phyloP scores from a whole-genome alignment of 257 asterid genomes.

The Coffea canephora region DNA sequence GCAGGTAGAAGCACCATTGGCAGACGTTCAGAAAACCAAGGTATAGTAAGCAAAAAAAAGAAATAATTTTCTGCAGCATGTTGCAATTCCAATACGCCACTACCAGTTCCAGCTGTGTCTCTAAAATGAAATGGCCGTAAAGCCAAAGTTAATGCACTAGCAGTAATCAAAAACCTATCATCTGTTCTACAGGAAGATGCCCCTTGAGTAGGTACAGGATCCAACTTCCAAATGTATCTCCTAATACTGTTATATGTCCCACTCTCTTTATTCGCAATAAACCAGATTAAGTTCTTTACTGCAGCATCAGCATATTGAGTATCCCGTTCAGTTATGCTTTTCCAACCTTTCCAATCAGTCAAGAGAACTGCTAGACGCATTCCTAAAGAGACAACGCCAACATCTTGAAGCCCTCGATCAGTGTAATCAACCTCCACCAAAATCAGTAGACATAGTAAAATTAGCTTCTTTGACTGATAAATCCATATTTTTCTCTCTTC shows the following conservation, averaged over 20 bases:
- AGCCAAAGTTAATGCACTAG: slow-evolving; percentile 84
- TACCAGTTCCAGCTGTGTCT: slow-evolving; percentile 37
- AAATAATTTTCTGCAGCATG: slow-evolving; percentile 68
- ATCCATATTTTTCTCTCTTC: slow-evolving; percentile 80
- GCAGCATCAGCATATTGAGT: slow-evolving; percentile 49
- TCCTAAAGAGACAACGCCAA: slow-evolving; percentile 58
- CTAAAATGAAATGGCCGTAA: slow-evolving; percentile 74
- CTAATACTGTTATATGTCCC: slow-evolving; percentile 60
- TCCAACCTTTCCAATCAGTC: slow-evolving; percentile 91
- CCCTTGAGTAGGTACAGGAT: slow-evolving; percentile 45
- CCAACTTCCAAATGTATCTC: slow-evolving; percentile 64
- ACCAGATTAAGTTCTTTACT: slow-evolving; percentile 54
- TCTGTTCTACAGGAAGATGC: slow-evolving; percentile 46
- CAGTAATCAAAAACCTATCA: slow-evolving; percentile 68
- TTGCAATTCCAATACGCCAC: slow-evolving; percentile 36
- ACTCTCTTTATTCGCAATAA: slow-evolving; percentile 60
- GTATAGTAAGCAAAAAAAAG: slow-evolving; percentile 68
- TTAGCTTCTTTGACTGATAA: slow-evolving; percentile 75
- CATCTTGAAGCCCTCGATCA: slow-evolving; percentile 37
- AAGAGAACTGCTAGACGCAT: slow-evolving; percentile 85
- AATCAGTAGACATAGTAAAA: slow-evolving; percentile 64
- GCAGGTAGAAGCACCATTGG: slow-evolving; percentile 85
- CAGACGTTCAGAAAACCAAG: slow-evolving; percentile 83
- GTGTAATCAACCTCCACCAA: slow-evolving; percentile 60
- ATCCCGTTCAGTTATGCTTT: slow-evolving; percentile 39